phyloP scores from a whole-genome alignment of 177 flowering plant genomes.

The Vitis hybrid region DNA sequence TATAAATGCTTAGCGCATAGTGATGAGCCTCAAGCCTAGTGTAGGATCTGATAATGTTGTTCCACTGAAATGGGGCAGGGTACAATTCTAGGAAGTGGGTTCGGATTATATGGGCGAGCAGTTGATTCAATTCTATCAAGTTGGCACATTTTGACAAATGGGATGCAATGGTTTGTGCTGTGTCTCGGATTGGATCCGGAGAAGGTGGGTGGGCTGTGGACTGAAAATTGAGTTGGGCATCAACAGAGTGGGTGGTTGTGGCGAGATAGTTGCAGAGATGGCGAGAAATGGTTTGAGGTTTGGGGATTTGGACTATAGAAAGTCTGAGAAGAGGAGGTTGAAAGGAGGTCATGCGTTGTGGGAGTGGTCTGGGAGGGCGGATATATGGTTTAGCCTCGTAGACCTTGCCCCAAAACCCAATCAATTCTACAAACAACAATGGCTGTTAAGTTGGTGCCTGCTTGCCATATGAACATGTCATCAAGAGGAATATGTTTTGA shows the following conservation, averaged over 20 bases:
- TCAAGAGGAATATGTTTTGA: no score
- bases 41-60: conserved; percentile 53
- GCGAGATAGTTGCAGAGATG: conserved; percentile 13
- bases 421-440: no score
- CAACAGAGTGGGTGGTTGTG: neutral
- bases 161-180: conserved; percentile 23
- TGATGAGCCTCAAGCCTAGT: conserved; percentile 36
- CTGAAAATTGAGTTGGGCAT: neutral
- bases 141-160: conserved; percentile 37
- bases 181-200: conserved; percentile 7
- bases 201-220: conserved; percentile 1
- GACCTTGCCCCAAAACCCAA: neutral
- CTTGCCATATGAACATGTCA: no score
- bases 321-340: conserved; percentile 5
- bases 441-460: no score
- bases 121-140: conserved; percentile 33
- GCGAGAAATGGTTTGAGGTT: neutral
- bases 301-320: conserved; percentile 5
- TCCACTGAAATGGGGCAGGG: conserved; percentile 52
- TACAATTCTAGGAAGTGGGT: conserved; percentile 29
- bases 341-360: conserved; percentile 13
- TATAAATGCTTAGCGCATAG: conserved; percentile 37
- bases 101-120: conserved; percentile 40
- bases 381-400: no score
- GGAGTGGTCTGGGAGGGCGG: neutral